These are phyloP conservation scores for Flaveria linearis DNA, from an alignment of 129 eudicot species.

Conservation along the genomic window DNA sequence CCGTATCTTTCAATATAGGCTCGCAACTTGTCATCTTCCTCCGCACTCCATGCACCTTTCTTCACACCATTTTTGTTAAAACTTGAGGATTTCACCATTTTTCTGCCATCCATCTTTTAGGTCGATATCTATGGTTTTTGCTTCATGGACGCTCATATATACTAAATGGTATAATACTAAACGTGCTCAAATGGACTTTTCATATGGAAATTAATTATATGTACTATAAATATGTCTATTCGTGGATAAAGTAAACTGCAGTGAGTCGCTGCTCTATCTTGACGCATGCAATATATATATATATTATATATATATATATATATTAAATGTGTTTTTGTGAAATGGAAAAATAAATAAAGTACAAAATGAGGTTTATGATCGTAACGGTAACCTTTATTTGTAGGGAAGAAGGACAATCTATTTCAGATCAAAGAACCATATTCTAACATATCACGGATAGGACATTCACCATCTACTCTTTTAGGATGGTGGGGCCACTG, in stretches of 20 bases:
- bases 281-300: neutral
- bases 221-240: neutral
- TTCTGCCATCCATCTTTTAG: neutral
- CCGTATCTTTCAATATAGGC: conserved; percentile 29
- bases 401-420: too few species aligned
- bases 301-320: too few species aligned
- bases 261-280: neutral
- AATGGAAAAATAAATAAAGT: too few species aligned
- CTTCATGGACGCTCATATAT: conserved; percentile 3
- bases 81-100: conserved; percentile 20
- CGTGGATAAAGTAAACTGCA: neutral
- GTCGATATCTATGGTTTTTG: neutral
- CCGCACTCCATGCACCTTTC: conserved; percentile 37
- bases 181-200: neutral
- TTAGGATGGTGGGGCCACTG: too few species aligned
- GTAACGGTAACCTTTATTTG: too few species aligned
- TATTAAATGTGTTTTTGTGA: too few species aligned
- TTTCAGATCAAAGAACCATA: too few species aligned
- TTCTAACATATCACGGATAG: too few species aligned
- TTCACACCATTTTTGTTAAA: conserved; percentile 7
- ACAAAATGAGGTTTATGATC: too few species aligned
- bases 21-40: conserved; percentile 30
- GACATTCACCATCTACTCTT: too few species aligned
- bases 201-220: neutral
- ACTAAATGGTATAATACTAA: neutral